Conservation (phyloP, 2,329 filamentous ascomycete species). For the Amylocarpus encephaloides region DNA sequence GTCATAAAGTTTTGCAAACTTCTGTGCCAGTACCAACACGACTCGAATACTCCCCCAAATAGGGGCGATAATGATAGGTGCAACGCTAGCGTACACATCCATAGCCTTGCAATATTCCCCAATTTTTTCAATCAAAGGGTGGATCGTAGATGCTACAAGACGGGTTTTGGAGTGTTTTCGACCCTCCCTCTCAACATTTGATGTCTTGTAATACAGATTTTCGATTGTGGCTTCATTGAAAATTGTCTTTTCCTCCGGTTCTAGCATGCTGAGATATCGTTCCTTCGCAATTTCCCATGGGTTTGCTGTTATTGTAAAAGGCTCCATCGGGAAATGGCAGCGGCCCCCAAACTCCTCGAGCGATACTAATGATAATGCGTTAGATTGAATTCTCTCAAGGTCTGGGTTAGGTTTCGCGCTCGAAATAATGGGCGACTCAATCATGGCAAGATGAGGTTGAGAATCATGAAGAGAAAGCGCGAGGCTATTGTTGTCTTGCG, state of each 20-base stretch:
- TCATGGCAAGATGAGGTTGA: too few species aligned
- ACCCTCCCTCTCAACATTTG: conserved; percentile 11
- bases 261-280: conserved; percentile 12
- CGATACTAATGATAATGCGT: too few species aligned
- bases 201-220: conserved; percentile 14
- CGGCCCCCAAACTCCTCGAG: too few species aligned
- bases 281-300: conserved; percentile 13
- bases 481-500: too few species aligned
- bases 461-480: too few species aligned
- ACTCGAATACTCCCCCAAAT: conserved; percentile 16
- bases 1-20: conserved; percentile 6
- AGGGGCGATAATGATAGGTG: conserved; percentile 8
- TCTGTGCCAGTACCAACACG: conserved; percentile 7
- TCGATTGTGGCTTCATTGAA: conserved; percentile 15
- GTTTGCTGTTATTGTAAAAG: background rate
- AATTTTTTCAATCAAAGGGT: conserved; percentile 7
- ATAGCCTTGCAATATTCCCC: conserved; percentile 13
- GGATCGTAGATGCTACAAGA: background rate
- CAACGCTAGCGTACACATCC: conserved; percentile 10
- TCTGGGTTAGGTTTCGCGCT: too few species aligned
- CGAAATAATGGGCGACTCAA: too few species aligned
- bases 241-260: conserved; percentile 5
- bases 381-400: too few species aligned
- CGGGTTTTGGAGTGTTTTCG: conserved; percentile 3
- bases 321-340: too few species aligned